A percentile compares a stretch with the other conserved stretches of the same genome.
phyloP scores from a whole-genome alignment of 225 moss, liverwort and hornwort genomes.

The Bryoerythrophyllum caledonicum region DNA sequence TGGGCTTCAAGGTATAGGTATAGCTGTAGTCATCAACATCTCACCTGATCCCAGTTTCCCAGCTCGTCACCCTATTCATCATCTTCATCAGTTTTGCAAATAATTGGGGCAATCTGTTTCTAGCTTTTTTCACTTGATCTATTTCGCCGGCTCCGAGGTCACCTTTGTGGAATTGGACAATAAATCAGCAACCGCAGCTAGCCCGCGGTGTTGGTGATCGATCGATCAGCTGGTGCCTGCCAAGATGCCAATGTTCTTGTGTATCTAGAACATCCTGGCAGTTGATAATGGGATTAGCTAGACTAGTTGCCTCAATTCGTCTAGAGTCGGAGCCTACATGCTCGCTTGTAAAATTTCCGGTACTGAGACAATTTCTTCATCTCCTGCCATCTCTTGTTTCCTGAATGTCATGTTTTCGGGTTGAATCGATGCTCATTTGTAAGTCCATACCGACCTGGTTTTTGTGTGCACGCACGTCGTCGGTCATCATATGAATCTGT shows the following conservation, averaged over 20 bases:
- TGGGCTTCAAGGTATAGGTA: conserved; percentile 42
- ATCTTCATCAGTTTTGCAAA: conserved; percentile 55
- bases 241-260: neutral
- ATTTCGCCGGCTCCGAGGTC: conserved; percentile 3
- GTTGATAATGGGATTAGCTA: conserved; percentile 34
- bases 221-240: conserved; percentile 10
- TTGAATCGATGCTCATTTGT: neutral
- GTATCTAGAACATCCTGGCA: conserved; percentile 8
- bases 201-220: neutral
- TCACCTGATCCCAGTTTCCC: neutral
- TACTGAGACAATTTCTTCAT: conserved; percentile 32
- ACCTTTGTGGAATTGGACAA: conserved; percentile 21
- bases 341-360: conserved; percentile 38
- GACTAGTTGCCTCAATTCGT: conserved; percentile 41
- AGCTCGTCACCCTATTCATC: conserved; percentile 22
- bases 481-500: neutral
- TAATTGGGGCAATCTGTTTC: conserved; percentile 41
- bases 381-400: conserved; percentile 13
- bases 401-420: conserved; percentile 8
- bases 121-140: conserved; percentile 26
- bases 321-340: conserved; percentile 25
- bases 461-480: conserved; percentile 1
- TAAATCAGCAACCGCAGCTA: neutral
- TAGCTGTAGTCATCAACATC: conserved; percentile 11
- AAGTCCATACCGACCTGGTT: conserved; percentile 21